Conservation (phyloP, 495 filamentous ascomycete genomes). For the Astrocystis sublimbata region DNA sequence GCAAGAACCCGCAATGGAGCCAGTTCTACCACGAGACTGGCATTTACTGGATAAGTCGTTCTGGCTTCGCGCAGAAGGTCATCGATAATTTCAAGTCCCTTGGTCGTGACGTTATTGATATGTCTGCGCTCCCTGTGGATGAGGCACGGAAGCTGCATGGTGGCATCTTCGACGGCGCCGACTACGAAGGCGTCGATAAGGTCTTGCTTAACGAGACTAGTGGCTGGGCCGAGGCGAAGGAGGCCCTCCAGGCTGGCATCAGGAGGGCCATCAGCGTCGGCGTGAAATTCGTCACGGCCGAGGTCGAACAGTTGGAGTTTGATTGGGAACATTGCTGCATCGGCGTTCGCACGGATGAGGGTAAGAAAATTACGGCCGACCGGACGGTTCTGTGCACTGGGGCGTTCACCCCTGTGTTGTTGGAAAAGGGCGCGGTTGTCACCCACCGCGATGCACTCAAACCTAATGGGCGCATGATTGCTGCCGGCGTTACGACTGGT, state of each 20-base stretch:
- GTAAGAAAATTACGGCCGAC: conserved; percentile 43
- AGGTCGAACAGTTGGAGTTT: conserved; percentile 48
- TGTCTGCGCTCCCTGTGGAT: conserved; percentile 42
- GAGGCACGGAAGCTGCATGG: conserved; percentile 48
- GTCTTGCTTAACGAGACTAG: conserved; percentile 52
- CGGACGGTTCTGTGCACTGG: conserved; percentile 58
- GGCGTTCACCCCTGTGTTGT: conserved; percentile 58
- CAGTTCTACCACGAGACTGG: conserved; percentile 60
- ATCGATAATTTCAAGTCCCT: conserved; percentile 53
- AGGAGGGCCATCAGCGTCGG: conserved; percentile 50
- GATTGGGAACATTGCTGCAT: conserved; percentile 42
- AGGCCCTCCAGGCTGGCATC: conserved; percentile 49
- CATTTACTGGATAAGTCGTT: conserved; percentile 52
- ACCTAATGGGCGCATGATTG: conserved; percentile 53
- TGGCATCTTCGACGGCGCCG: conserved; percentile 54
- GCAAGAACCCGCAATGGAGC: conserved; percentile 52
- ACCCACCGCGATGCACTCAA: conserved; percentile 47
- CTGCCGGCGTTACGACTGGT: conserved; percentile 57
- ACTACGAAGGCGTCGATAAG: conserved; percentile 54
- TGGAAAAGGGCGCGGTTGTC: conserved; percentile 52
- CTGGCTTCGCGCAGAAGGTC: conserved; percentile 48
- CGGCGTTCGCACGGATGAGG: conserved; percentile 49
- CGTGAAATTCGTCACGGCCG: conserved; percentile 52
- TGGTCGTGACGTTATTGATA: conserved; percentile 36
- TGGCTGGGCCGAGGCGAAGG: conserved; percentile 64